Evolutionary conservation across 2,329 filamentous ascomycete species (phyloP).

Genomic region (Penicillium italicum): DNA sequence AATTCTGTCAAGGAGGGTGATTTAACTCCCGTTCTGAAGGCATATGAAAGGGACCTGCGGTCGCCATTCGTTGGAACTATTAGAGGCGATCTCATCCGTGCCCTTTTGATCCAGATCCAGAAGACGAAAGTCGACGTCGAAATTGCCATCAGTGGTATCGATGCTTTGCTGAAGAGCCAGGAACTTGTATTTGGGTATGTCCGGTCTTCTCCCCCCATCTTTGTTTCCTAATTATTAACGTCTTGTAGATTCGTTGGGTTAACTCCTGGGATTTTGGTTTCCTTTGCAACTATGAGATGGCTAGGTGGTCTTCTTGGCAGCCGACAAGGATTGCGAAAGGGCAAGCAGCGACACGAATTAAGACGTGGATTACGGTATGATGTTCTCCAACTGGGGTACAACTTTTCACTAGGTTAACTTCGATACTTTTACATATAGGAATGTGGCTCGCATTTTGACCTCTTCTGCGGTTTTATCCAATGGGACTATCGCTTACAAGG

Average conservation of each 20-base stretch:
- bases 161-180: constrained; percentile 89
- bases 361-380: constrained; percentile 67
- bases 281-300: constrained; percentile 70
- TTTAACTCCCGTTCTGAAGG: constrained; percentile 82
- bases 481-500: constrained; percentile 80
- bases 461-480: constrained; percentile 63
- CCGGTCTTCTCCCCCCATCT: neutral
- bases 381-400: neutral
- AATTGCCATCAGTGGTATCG: constrained; percentile 91
- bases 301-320: constrained; percentile 66
- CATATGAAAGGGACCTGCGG: constrained; percentile 84
- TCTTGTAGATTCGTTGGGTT: constrained; percentile 74
- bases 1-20: constrained; percentile 85
- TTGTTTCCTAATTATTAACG: constrained; percentile 9
- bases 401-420: neutral
- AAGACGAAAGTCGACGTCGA: constrained; percentile 99
- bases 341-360: constrained; percentile 65
- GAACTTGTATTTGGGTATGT: constrained; percentile 80
- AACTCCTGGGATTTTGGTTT: constrained; percentile 87
- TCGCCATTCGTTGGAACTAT: constrained; percentile 78
- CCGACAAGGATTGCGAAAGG: constrained; percentile 63
- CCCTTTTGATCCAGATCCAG: constrained; percentile 91
- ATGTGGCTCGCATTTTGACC: constrained; percentile 77
- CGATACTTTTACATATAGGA: constrained; percentile 43
- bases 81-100: constrained; percentile 80